Base-by-base conservation (phyloP, 140 eudicot species). In the Oenanthe javanica region DNA sequence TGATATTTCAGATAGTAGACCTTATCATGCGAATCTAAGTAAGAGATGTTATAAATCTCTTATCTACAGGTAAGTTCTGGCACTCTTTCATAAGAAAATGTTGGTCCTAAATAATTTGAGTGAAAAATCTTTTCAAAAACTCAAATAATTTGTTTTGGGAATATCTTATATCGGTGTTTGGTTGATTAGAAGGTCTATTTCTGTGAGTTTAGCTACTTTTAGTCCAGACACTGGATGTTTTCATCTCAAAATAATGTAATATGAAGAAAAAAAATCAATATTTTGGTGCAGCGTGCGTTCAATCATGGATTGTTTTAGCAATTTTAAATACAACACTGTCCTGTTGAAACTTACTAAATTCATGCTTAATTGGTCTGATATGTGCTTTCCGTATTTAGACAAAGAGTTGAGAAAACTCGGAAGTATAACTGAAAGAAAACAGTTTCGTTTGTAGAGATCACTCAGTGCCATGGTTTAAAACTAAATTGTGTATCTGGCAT, bases 1-100 rank as follows among this genome's bases (percentile, higher is more conserved):
- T n/a, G 50, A 40, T 9, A 0, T 85, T 27, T 10, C 3, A 15
- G 87, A 85, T 36, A 81, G 78, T 3, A 81, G 87, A 77, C 81
- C 81, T 15, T 84, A 87, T 40, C 93, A 86, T 82, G 27, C 80
- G 46, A 82, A 80, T 77, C 90, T 87, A 50, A 89, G 88, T 78
- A 71, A 46, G 11, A 84, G 85, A 79, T 90, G 87, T 16, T 89
- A 79, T 49, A 85, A 88, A 25, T 87, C 96, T 43, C 88, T 91
- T 1, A 71, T 91, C 18, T 89, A 85, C 85, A 87, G 91, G 93
- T 88, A 38, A 49, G 12, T 69, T 46, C 8, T 15, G 36, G 54
- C 19, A 50, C 25, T 14, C 6, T 67, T 0, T 15, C 6, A 19
- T 71, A 64, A 25, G 14, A 13, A 23, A 27, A 70, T 38, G 72